Conservation (phyloP, 164 flowering plant genomes). For the Taxillus chinensis region DNA sequence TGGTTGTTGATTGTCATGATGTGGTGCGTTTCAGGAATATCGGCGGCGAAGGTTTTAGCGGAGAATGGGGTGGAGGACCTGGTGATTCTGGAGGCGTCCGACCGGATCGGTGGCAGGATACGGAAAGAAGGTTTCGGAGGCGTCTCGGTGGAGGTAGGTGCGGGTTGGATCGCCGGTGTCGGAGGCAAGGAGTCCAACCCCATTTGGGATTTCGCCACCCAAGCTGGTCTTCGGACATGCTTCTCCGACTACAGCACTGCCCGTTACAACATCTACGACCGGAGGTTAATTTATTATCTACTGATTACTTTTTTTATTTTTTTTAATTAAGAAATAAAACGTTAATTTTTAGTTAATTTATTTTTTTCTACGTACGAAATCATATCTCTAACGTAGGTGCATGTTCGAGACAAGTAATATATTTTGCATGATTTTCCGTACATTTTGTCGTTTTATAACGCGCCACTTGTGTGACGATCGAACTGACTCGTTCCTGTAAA, state of each 20-base stretch:
- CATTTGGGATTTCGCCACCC: conserved; percentile 70
- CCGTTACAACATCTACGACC: conserved; percentile 78
- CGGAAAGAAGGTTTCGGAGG: conserved; percentile 63
- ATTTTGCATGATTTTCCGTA: no score
- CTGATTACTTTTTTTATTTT: no score
- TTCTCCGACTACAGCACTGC: conserved; percentile 89
- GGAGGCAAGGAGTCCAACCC: conserved; percentile 80
- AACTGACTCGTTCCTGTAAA: no score
- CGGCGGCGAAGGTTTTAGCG: conserved; percentile 75
- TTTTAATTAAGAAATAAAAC: no score
- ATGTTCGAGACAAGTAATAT: no score
- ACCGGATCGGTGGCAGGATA: conserved; percentile 81
- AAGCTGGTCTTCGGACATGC: conserved; percentile 53
- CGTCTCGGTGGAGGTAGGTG: conserved; percentile 78
- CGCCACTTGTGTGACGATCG: no score
- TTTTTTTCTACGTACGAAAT: no score
- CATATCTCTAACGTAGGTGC: no score
- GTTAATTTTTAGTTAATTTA: no score
- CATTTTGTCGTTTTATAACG: no score
- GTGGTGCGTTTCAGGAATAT: conserved; percentile 33
- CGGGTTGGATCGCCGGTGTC: conserved; percentile 94
- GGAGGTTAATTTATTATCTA: conserved; percentile 24
- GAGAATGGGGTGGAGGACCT: conserved; percentile 77
- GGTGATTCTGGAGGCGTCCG: conserved; percentile 74
- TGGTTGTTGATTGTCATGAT: no score